Evolutionary conservation across 1,284 basidiomycete genomes (phyloP).

Genomic region (Ceratobasidium sp.): DNA sequence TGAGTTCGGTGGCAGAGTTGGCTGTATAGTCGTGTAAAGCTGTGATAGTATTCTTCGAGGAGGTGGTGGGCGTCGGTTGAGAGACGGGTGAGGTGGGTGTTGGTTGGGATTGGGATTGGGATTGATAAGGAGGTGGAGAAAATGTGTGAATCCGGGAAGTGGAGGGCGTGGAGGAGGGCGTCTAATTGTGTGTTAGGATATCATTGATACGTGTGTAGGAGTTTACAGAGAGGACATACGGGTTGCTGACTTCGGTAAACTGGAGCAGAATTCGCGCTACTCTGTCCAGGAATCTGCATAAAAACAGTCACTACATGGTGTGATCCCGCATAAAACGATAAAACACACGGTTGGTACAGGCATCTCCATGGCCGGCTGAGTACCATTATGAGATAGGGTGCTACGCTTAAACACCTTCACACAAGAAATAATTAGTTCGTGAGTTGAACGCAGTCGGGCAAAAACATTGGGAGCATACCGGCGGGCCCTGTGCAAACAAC

Average conservation of each 20-base stretch:
- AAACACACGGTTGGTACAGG: slow-evolving; percentile 6
- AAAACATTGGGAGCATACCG: not conserved
- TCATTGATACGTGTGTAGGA: too few relatives aligned
- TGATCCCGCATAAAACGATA: not conserved
- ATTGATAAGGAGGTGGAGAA: not conserved
- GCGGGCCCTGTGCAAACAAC: not conserved
- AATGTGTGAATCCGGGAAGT: too few relatives aligned
- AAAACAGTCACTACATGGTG: not conserved
- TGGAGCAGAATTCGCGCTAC: too few relatives aligned
- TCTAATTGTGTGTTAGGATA: too few relatives aligned
- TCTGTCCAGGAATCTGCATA: too few relatives aligned
- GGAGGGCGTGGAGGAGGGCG: too few relatives aligned
- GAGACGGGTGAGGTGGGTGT: not conserved
- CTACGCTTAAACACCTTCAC: too few relatives aligned
- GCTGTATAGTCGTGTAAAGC: not conserved
- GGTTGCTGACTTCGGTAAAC: too few relatives aligned
- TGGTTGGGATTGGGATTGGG: not conserved
- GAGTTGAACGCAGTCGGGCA: too few relatives aligned
- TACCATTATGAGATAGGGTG: not conserved
- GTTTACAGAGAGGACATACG: too few relatives aligned
- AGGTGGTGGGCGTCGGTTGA: not conserved
- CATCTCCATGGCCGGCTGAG: not conserved
- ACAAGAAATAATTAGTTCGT: too few relatives aligned
- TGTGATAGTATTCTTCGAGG: not conserved
- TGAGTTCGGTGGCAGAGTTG: not conserved